A percentile compares a stretch with the other conserved stretches of the same genome.
phyloP scores from a whole-genome alignment of 306 rosid genomes.

The Psophocarpus tetragonolobus region DNA sequence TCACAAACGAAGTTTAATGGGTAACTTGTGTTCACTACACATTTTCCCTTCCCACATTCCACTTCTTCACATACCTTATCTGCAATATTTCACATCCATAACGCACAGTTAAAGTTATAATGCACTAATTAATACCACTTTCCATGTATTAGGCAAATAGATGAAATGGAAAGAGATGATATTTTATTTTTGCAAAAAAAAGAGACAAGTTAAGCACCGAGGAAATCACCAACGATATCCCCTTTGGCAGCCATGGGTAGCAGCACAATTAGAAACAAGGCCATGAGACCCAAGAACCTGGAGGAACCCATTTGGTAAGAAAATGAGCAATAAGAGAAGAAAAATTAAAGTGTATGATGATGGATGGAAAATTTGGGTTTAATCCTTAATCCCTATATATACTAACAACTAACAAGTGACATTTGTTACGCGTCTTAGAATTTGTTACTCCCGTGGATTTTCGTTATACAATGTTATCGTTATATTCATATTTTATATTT shows the following conservation, averaged over 20 bases:
- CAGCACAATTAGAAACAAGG: constrained; percentile 28
- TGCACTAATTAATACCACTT: not conserved
- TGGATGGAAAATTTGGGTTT: not conserved
- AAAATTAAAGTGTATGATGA: constrained; percentile 13
- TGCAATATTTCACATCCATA: constrained; percentile 30
- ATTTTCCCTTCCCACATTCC: constrained; percentile 77
- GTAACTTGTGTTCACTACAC: constrained; percentile 34
- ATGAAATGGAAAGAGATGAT: not conserved
- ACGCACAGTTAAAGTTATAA: not conserved
- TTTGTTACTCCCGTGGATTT: not conserved
- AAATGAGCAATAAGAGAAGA: not conserved
- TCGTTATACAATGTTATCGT: not conserved
- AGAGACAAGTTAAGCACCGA: constrained; percentile 34
- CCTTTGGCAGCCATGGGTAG: constrained; percentile 37
- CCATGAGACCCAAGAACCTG: constrained; percentile 28
- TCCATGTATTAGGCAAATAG: not conserved
- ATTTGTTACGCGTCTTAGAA: not conserved
- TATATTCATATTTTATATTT: constrained; percentile 4
- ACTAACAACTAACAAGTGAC: not conserved
- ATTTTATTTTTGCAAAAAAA: not conserved
- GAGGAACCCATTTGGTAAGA: constrained; percentile 41
- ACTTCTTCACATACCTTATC: constrained; percentile 58
- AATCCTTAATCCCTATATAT: not conserved
- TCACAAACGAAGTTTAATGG: constrained; percentile 59
- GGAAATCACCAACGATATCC: not conserved